Evolutionary conservation across 2,329 filamentous ascomycete species (phyloP).

Genomic region (Ceratocystis alfenasii): DNA sequence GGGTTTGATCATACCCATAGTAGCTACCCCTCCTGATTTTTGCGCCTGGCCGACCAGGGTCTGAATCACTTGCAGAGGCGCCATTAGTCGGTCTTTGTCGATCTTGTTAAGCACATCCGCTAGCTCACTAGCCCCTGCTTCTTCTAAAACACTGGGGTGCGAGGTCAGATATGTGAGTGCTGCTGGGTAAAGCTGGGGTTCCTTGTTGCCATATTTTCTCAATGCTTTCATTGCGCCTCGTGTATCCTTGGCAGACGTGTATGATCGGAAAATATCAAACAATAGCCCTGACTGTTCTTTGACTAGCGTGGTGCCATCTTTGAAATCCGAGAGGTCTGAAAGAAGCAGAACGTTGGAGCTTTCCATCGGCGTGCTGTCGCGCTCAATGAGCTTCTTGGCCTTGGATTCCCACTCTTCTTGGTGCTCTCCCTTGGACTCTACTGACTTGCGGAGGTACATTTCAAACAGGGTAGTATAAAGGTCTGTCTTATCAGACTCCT

Average conservation of each 20-base stretch:
- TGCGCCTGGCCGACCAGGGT: conserved; percentile 54
- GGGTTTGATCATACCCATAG: conserved; percentile 92
- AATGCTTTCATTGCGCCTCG: conserved; percentile 79
- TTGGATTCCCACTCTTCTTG: conserved; percentile 78
- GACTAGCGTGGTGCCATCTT: conserved; percentile 80
- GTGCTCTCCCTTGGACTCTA: conserved; percentile 56
- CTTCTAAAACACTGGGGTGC: conserved; percentile 64
- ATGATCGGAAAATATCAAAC: conserved; percentile 94
- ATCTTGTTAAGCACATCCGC: conserved; percentile 72
- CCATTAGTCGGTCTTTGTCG: conserved; percentile 83
- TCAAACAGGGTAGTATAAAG: conserved; percentile 93
- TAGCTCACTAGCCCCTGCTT: conserved; percentile 73
- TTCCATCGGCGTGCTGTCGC: conserved; percentile 71
- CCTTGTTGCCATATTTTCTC: conserved; percentile 79
- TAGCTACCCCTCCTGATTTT: conserved; percentile 55
- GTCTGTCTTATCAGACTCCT: conserved; percentile 65
- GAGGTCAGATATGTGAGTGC: conserved; percentile 90
- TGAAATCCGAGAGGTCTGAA: conserved; percentile 82
- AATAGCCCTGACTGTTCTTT: conserved; percentile 85
- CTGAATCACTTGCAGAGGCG: conserved; percentile 90
- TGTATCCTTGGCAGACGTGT: conserved; percentile 85
- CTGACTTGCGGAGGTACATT: conserved; percentile 90
- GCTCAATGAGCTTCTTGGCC: conserved; percentile 78
- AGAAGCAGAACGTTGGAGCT: conserved; percentile 88
- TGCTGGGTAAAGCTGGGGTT: conserved; percentile 83